Evolutionary conservation across 2,329 filamentous ascomycete genomes (phyloP).

Genomic region (Calonectria crousiana): DNA sequence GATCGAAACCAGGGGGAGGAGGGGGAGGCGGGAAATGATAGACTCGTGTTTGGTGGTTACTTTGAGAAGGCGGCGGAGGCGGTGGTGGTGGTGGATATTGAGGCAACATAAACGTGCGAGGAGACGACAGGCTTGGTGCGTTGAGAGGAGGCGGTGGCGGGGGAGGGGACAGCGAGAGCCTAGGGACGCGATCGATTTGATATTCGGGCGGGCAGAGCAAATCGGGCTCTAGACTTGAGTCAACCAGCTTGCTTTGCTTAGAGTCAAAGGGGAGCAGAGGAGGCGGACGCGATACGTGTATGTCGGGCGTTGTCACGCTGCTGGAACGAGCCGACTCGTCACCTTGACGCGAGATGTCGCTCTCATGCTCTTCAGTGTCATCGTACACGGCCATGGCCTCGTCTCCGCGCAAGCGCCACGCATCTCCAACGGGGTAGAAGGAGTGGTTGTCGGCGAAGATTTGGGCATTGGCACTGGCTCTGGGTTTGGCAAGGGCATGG

Average conservation of each 20-base stretch:
- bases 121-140: not conserved
- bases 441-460: conserved; percentile 26
- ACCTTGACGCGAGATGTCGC: conserved; percentile 44
- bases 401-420: conserved; percentile 30
- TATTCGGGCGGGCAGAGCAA: conserved; percentile 26
- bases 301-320: conserved; percentile 44
- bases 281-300: conserved; percentile 34
- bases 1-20: conserved; percentile 25
- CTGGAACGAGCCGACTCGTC: conserved; percentile 47
- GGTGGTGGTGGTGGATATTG: conserved; percentile 19
- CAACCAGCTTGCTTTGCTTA: conserved; percentile 25
- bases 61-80: conserved; percentile 26
- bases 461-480: conserved; percentile 19
- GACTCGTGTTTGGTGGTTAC: conserved; percentile 13
- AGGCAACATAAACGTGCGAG: conserved; percentile 7
- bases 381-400: conserved; percentile 35
- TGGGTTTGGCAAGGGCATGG: conserved; percentile 13
- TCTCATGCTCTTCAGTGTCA: conserved; percentile 42
- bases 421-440: conserved; percentile 27
- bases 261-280: conserved; percentile 32
- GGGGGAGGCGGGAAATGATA: conserved; percentile 16
- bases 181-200: conserved; percentile 16
- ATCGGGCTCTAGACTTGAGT: conserved; percentile 23
- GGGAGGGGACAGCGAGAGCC: conserved; percentile 24
- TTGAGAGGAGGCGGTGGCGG: conserved; percentile 15